Percentiles rank a stretch among this genome's conserved stretches.
phyloP scores from a whole-genome alignment of 192 early-diverging fungal species.

The Umbelopsis ramanniana region DNA sequence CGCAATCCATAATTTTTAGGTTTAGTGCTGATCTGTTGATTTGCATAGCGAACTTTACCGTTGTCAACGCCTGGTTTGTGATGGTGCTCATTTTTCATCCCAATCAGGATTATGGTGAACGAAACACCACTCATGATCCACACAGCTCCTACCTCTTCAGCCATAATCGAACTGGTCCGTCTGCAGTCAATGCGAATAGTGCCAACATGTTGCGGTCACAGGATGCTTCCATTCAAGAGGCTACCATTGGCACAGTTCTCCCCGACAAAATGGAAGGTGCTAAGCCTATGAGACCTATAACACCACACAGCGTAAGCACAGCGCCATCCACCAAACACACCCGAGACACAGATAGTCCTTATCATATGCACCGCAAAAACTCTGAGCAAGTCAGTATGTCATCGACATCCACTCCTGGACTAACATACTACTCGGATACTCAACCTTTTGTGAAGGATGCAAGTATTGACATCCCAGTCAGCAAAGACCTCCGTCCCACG shows the following conservation, averaged over 20 bases:
- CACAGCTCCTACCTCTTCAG: constrained; percentile 5
- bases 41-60: constrained; percentile 25
- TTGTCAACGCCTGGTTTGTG: constrained; percentile 27
- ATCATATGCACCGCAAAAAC: neutral
- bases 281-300: constrained; percentile 5
- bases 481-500: neutral
- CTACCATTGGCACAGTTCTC: neutral
- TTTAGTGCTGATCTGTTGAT: constrained; percentile 17
- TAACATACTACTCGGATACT: neutral
- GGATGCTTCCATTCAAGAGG: neutral
- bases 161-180: neutral
- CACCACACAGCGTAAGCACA: neutral
- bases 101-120: constrained; percentile 4
- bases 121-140: neutral
- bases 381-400: constrained; percentile 15
- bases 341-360: neutral
- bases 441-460: neutral
- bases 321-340: neutral
- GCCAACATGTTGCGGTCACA: neutral
- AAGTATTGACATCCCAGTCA: neutral
- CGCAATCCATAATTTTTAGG: neutral
- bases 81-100: constrained; percentile 31
- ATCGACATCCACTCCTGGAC: neutral
- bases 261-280: constrained; percentile 14
- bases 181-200: neutral